Conservation (phyloP, 2,329 filamentous ascomycete species). For the Pezicula radicicola region DNA sequence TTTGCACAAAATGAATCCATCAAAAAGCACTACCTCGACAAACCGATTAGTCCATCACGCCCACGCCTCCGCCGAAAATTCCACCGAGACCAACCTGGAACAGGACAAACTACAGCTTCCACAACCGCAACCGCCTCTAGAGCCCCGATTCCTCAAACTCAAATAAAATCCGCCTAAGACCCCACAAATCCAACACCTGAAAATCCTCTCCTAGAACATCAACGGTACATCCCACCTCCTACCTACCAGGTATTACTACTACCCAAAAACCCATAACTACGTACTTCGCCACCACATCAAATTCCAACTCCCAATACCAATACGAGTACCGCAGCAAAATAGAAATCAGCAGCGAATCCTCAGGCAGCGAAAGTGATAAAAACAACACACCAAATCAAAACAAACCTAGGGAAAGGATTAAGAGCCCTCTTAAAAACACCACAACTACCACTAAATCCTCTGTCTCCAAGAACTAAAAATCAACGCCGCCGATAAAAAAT, state of each 20-base stretch:
- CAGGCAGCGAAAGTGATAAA: too few relatives aligned
- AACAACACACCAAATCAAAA: too few relatives aligned
- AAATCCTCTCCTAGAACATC: constrained; percentile 6
- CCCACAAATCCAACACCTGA: too few relatives aligned
- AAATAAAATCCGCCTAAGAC: too few relatives aligned
- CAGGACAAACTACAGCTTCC: neutral
- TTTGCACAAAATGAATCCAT: too few relatives aligned
- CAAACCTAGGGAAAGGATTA: constrained; percentile 18
- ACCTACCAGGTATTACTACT: too few relatives aligned
- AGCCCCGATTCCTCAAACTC: too few relatives aligned
- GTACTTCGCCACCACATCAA: constrained; percentile 1
- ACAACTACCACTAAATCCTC: constrained; percentile 40
- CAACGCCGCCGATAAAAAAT: constrained; percentile 30
- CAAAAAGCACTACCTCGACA: too few relatives aligned
- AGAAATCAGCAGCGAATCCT: neutral
- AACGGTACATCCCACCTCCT: constrained; percentile 12
- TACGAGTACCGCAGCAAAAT: too few relatives aligned
- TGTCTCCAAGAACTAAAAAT: constrained; percentile 50
- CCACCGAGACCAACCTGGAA: neutral
- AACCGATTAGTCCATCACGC: too few relatives aligned
- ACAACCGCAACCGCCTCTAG: too few relatives aligned
- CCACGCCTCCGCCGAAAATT: constrained; percentile 10
- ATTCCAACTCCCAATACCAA: too few relatives aligned
- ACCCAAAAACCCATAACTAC: constrained; percentile 10
- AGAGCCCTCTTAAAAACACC: constrained; percentile 39